Percentiles rank a stretch among this genome's conserved stretches.
phyloP scores from a whole-genome alignment of 805 yeast species.

The Metschnikowia santaceciliae region DNA sequence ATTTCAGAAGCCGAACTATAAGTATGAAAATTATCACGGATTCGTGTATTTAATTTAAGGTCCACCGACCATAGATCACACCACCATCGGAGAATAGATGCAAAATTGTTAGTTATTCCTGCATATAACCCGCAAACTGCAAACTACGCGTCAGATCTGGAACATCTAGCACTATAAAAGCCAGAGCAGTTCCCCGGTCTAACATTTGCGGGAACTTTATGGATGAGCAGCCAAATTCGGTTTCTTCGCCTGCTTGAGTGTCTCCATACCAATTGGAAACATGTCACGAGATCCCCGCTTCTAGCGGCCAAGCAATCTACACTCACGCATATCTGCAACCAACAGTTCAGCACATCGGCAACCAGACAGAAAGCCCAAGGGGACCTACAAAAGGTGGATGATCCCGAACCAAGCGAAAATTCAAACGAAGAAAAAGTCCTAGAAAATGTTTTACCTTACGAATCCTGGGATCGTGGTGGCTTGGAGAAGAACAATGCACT shows the following conservation, averaged over 20 bases:
- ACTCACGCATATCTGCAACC: neutral
- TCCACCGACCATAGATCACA: too few relatives aligned
- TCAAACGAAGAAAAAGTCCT: too few relatives aligned
- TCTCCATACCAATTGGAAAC: neutral
- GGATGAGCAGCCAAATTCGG: neutral
- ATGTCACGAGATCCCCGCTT: neutral
- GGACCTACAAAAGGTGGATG: neutral
- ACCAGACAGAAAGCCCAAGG: neutral
- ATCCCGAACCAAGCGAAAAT: neutral
- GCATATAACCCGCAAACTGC: neutral
- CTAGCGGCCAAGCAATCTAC: neutral
- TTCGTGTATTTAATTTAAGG: too few relatives aligned
- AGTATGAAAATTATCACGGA: too few relatives aligned
- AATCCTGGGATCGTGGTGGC: conserved; percentile 40
- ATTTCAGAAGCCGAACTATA: too few relatives aligned
- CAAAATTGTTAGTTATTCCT: neutral
- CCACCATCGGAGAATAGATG: neutral
- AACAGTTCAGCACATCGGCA: neutral
- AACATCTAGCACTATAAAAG: neutral
- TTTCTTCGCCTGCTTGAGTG: neutral
- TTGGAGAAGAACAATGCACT: conserved; percentile 26
- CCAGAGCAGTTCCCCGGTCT: neutral
- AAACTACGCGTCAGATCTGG: neutral
- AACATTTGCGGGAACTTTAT: neutral
- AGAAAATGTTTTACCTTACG: neutral